Evolutionary conservation across 139 green algal genomes (phyloP).

Genomic region (Tetradesmus obliquus): DNA sequence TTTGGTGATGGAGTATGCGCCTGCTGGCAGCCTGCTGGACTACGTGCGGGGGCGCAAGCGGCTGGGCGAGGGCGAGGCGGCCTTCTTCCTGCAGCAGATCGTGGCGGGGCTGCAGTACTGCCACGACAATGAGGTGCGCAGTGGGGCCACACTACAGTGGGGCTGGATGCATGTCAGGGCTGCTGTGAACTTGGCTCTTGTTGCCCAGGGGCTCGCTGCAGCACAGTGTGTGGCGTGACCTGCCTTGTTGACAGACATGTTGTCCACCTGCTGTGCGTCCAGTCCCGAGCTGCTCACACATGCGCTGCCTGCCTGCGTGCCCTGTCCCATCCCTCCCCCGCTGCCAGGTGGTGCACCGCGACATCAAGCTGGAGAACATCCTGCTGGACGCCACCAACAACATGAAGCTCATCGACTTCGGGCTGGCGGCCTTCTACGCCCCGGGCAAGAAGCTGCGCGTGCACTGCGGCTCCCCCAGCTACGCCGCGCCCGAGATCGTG

Average conservation of each 20-base stretch:
- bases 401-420: constrained; percentile 88
- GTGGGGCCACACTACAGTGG: not conserved
- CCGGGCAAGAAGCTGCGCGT: constrained; percentile 69
- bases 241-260: too few species aligned
- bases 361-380: constrained; percentile 95
- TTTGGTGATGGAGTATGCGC: constrained; percentile 92
- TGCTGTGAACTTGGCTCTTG: not conserved
- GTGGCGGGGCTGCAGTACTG: constrained; percentile 82
- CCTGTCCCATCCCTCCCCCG: not conserved
- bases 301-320: not conserved
- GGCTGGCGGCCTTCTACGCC: constrained; percentile 72
- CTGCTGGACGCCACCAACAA: constrained; percentile 73
- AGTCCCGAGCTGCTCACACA: not conserved
- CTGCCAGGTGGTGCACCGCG: constrained; percentile 69
- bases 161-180: not conserved
- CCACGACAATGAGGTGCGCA: constrained; percentile 76
- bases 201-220: too few species aligned
- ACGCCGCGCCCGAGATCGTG: constrained; percentile 80
- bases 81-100: constrained; percentile 81
- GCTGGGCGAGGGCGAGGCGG: constrained; percentile 81
- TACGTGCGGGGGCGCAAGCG: constrained; percentile 85
- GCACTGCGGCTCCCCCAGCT: constrained; percentile 74
- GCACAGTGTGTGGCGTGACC: too few species aligned
- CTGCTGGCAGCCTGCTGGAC: constrained; percentile 85
- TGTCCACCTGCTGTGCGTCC: not conserved